These are phyloP conservation scores for Diplodia scrobiculata DNA, from an alignment of 2,329 filamentous ascomycete species.

Conservation along the genomic window DNA sequence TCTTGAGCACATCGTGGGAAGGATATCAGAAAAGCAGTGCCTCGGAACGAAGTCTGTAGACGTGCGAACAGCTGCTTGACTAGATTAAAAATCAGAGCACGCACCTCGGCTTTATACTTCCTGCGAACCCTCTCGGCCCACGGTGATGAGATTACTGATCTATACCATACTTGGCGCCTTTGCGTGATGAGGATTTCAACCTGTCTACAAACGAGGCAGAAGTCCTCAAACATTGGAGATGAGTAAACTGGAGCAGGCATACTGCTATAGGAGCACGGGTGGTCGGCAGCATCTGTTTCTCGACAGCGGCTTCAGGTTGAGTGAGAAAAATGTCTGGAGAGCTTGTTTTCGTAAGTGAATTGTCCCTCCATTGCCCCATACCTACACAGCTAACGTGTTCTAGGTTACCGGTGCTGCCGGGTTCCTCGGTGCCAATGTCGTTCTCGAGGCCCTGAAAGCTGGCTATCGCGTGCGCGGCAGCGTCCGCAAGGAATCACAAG, in stretches of 20 bases:
- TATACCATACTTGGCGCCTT: background rate
- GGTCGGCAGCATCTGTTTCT: background rate
- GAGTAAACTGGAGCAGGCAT: background rate
- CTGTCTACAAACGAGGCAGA: background rate
- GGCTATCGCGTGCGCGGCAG: conserved; percentile 29
- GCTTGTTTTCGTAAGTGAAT: conserved; percentile 16
- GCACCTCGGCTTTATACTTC: background rate
- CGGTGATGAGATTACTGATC: background rate
- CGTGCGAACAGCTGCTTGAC: background rate
- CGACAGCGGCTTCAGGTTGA: background rate
- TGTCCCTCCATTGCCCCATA: background rate
- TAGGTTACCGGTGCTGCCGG: conserved; percentile 28
- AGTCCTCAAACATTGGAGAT: background rate
- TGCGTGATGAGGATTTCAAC: background rate
- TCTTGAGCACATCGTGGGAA: background rate
- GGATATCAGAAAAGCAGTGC: background rate
- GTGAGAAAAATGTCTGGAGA: conserved; percentile 7
- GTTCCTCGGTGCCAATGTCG: conserved; percentile 25
- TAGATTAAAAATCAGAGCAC: background rate
- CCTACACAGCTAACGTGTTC: background rate
- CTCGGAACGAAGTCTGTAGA: background rate
- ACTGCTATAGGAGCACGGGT: background rate
- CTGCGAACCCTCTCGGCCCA: background rate
- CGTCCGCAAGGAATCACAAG: conserved; percentile 31
- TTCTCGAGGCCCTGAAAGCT: conserved; percentile 26